A percentile compares a stretch with the other conserved stretches of the same genome.
Conservation (phyloP, 2,329 filamentous ascomycete genomes). For the Colletotrichum filicis region DNA sequence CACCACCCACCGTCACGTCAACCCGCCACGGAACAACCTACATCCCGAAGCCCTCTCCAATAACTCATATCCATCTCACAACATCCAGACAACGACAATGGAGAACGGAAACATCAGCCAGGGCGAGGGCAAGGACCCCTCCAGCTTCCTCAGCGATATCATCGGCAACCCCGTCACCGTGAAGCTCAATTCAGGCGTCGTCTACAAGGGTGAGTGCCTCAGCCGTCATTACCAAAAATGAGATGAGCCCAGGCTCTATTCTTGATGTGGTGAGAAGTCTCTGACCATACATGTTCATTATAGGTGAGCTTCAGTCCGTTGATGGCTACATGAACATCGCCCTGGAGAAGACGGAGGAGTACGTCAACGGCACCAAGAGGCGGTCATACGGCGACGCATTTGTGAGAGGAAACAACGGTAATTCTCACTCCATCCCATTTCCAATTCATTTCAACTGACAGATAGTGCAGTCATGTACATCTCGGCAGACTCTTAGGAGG, state of each 20-base stretch:
- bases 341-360: conserved; percentile 93
- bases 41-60: not conserved
- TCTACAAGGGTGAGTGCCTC: conserved; percentile 83
- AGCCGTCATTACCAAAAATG: too few species aligned
- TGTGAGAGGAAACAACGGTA: conserved; percentile 95
- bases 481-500: conserved; percentile 66
- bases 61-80: not conserved
- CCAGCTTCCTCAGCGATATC: conserved; percentile 92
- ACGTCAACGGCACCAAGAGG: conserved; percentile 84
- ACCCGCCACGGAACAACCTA: not conserved
- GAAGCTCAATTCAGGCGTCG: conserved; percentile 97
- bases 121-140: conserved; percentile 88
- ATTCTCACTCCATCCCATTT: conserved; percentile 36
- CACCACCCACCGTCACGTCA: not conserved
- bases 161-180: conserved; percentile 95
- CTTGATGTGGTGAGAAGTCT: conserved; percentile 30
- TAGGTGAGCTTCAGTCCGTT: conserved; percentile 94
- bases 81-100: conserved; percentile 60
- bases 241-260: not conserved
- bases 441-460: conserved; percentile 34
- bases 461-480: conserved; percentile 73
- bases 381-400: conserved; percentile 94
- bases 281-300: not conserved
- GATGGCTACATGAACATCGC: conserved; percentile 99
- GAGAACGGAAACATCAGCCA: conserved; percentile 76